phyloP scores from a whole-genome alignment of 1,284 basidiomycete species.

The Mycena sp. region DNA sequence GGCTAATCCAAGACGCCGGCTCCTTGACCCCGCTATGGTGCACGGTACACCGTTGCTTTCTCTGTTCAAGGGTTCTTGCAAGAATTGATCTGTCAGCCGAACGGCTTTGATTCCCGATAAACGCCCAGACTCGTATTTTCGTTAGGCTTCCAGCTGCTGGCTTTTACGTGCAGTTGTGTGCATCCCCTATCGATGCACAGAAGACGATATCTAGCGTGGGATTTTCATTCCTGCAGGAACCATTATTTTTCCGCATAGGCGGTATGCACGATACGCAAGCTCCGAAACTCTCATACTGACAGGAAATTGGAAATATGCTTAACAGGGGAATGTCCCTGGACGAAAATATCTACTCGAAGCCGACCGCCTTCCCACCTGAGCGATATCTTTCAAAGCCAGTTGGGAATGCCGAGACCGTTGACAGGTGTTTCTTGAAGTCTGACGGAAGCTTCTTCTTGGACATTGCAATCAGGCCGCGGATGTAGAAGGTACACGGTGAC shows the following conservation, averaged over 20 bases:
- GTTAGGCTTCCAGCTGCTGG: background rate
- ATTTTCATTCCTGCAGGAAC: background rate
- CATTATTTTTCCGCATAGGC: background rate
- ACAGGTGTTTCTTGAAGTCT: background rate
- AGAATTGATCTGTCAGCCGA: constrained; percentile 1
- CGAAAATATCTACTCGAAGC: background rate
- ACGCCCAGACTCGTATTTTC: background rate
- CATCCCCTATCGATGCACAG: constrained; percentile 1
- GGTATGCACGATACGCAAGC: background rate
- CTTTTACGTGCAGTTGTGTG: constrained; percentile 1
- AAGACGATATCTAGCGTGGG: background rate
- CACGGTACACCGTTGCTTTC: background rate
- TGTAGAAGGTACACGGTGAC: background rate
- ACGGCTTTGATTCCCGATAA: background rate
- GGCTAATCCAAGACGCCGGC: constrained; percentile 4
- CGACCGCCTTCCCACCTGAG: background rate
- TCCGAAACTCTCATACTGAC: background rate
- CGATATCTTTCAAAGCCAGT: background rate
- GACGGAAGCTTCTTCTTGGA: background rate
- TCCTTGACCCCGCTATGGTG: background rate
- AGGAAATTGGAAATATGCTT: constrained; percentile 3
- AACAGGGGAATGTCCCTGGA: background rate
- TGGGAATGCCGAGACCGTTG: constrained; percentile 1
- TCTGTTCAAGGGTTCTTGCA: constrained; percentile 1
- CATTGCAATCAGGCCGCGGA: background rate